These are phyloP conservation scores for Martensiomyces pterosporus DNA, from an alignment of 192 early-diverging fungal species.

Conservation along the genomic window DNA sequence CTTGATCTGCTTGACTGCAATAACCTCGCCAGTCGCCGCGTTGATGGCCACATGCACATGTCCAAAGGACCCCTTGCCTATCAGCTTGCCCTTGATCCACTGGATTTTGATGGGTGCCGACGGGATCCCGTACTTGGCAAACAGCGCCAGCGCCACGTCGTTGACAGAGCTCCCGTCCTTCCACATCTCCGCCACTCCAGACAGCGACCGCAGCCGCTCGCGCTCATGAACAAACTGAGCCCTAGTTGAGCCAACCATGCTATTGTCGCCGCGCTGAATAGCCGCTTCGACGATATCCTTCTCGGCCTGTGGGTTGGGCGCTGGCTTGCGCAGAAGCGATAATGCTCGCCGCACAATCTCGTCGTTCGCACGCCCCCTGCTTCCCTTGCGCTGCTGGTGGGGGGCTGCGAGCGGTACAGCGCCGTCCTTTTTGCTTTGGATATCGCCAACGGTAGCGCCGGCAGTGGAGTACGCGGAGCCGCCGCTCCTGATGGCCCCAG, in stretches of 20 bases:
- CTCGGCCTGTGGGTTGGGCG: slow-evolving; percentile 45
- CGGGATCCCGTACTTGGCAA: slow-evolving; percentile 39
- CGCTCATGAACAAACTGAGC: slow-evolving; percentile 45
- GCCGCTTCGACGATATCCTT: slow-evolving; percentile 47
- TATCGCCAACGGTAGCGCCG: no score
- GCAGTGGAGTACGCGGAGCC: no score
- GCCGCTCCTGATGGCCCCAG: background rate
- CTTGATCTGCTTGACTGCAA: slow-evolving; percentile 81
- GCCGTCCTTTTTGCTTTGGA: no score
- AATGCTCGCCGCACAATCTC: slow-evolving; percentile 49
- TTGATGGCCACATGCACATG: slow-evolving; percentile 74
- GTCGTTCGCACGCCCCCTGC: slow-evolving; percentile 9
- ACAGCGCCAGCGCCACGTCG: slow-evolving; percentile 38
- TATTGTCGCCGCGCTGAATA: slow-evolving; percentile 30
- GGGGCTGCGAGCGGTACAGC: no score
- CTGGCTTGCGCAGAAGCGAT: slow-evolving; percentile 46
- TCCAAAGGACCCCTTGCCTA: slow-evolving; percentile 83
- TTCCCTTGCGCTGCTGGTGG: no score
- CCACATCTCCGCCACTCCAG: background rate
- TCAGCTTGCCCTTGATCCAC: slow-evolving; percentile 72
- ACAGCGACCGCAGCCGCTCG: slow-evolving; percentile 18
- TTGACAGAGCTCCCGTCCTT: slow-evolving; percentile 8
- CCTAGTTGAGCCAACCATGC: slow-evolving; percentile 35
- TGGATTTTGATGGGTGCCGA: slow-evolving; percentile 50
- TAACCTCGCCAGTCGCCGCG: slow-evolving; percentile 66